These are phyloP conservation scores for Pleurozium schreberi DNA, from an alignment of 225 moss, liverwort and hornwort species.

Conservation along the genomic window DNA sequence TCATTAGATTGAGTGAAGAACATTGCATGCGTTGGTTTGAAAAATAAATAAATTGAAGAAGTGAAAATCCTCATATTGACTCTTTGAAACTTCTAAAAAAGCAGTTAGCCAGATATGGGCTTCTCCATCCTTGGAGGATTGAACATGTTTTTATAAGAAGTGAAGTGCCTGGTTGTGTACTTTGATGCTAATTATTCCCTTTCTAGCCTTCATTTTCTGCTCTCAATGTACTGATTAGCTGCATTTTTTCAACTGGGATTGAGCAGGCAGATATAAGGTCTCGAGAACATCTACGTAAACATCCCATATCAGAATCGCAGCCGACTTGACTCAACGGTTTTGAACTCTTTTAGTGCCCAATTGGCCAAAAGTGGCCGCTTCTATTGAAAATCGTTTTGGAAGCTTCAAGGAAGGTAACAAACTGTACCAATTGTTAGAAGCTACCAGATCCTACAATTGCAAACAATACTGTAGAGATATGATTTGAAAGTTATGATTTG, in stretches of 20 bases:
- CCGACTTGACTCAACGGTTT: neutral
- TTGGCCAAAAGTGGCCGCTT: neutral
- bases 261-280: constrained; percentile 49
- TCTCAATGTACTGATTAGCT: neutral
- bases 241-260: neutral
- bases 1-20: neutral
- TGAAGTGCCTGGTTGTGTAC: neutral
- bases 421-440: neutral
- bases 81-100: neutral
- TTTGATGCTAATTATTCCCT: neutral
- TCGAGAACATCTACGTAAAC: constrained; percentile 36
- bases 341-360: neutral
- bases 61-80: neutral
- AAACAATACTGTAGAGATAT: neutral
- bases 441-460: neutral
- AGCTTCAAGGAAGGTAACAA: neutral
- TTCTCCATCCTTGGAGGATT: neutral
- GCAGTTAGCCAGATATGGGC: neutral
- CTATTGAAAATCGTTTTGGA: neutral
- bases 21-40: neutral
- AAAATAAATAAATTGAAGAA: neutral
- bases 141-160: neutral
- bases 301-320: constrained; percentile 14
- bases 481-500: neutral
- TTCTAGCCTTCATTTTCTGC: neutral